Base-by-base conservation (phyloP, 768 basidiomycete genomes). In the Leccinellum rugosiceps region DNA sequence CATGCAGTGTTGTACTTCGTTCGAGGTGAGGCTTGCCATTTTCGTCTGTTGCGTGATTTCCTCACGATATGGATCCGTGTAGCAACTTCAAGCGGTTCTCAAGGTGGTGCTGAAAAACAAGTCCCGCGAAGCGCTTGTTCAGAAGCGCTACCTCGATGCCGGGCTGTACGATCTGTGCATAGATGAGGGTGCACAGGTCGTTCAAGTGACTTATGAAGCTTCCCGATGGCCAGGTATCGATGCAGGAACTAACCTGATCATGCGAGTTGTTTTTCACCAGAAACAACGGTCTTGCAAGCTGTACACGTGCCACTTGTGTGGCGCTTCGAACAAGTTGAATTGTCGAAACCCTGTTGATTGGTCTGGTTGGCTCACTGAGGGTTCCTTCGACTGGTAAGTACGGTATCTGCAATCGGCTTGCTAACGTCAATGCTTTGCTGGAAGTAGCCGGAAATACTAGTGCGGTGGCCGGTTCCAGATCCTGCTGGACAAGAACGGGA, bases 401-500 rank as follows among this genome's bases (percentile, higher is more conserved):
- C n/a, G 1, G 21, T 21, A 2, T 19, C 45, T 26, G 5, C 19
- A 13, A 13, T 38, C 41, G 2, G 3, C 15, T 41, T 8, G 11
- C 14, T 0, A 14, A 21, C 6, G 1, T 31, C 53, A 15, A 58
- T 23, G 23, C 6, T 3, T 41, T n/a, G 7, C 26, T 11, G 41
- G 8, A 30, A 23, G 3, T 17, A 68, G 66, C 9, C 44, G 25
- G n/a, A 56, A 57, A n/a, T n/a, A n/a, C n/a, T n/a, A n/a, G 13
- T 67, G 66, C 5, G 66, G 64, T 9, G 67, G 61, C 4, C 61
- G 66, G 7, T 67, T 66, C 34, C 66, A 67, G 13, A 68, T 67
- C 11, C 50, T 63, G 21, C 58, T 68, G 6, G 66, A 68, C 30
- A 66, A 59, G 52, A 54, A 44, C 6, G 34, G 56, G 23, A 68